A percentile compares a stretch with the other conserved stretches of the same genome.
Conservation (phyloP, 1,284 basidiomycete species). For the Coniferiporia weirii region DNA sequence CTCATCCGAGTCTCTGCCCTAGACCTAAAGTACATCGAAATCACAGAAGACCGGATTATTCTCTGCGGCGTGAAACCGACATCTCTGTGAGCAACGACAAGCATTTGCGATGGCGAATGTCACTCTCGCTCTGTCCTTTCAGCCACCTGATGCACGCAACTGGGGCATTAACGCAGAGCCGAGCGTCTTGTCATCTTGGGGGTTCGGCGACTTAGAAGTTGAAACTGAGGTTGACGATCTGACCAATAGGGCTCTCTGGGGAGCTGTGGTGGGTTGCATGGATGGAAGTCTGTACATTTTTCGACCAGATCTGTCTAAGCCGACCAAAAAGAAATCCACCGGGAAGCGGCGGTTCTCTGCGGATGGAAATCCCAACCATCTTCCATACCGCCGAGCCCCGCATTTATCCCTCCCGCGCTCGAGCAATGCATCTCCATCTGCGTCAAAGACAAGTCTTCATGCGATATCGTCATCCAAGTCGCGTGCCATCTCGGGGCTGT, state of each 20-base stretch:
- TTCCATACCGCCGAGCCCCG: neutral
- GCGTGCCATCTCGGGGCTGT: conserved; percentile 62
- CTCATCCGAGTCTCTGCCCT: too few species aligned
- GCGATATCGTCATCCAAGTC: conserved; percentile 28
- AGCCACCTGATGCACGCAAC: neutral
- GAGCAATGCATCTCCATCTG: conserved; percentile 14
- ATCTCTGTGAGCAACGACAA: neutral
- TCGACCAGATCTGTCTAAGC: conserved; percentile 1
- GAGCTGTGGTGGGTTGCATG: conserved; percentile 11
- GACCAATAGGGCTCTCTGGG: conserved; percentile 5
- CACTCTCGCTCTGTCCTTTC: conserved; percentile 3
- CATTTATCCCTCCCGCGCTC: conserved; percentile 16
- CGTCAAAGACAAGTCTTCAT: conserved; percentile 6
- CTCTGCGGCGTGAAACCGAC: too few species aligned
- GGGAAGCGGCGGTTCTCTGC: neutral
- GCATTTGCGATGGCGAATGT: neutral
- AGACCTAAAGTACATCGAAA: too few species aligned
- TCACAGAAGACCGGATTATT: too few species aligned
- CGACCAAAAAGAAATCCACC: neutral
- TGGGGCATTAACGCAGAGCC: neutral
- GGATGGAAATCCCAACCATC: neutral
- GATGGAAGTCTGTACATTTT: conserved; percentile 16
- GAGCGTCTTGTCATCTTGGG: conserved; percentile 1
- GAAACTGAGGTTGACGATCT: conserved; percentile 5
- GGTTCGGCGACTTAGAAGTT: conserved; percentile 1